Evolutionary conservation across 257 asterid species (phyloP), one percentile per base, ranked within the genome.

Genomic region (Datura wrightii): DNA sequence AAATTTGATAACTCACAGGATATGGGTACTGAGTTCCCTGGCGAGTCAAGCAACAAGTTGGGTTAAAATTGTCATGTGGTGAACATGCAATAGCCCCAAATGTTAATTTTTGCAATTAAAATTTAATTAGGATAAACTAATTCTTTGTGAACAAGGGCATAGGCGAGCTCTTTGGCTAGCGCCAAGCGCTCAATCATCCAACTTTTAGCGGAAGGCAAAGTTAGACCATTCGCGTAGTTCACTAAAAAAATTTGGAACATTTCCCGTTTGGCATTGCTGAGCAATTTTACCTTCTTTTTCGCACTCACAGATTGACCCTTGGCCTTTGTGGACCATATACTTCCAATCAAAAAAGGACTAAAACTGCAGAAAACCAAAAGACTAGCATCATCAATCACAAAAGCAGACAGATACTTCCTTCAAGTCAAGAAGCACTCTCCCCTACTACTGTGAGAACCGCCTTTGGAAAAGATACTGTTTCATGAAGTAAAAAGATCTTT

Each of bases 11-110:
- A 55, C 60, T 55, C 19, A 55, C 6, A 3, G 19, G 19, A 13
- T 55, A 15, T 55, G 60, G 60, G 19, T 15, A 55, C 60, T 14
- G 19, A 55, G 19, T 55, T 55, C 2, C 7, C 15, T 52, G 15
- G 55, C 10, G 95, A 94, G 91, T 91, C 95, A 0, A 91, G 91
- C 5, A 86, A 83, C 89, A 94, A 93, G 93, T 87, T 93, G 89
- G 89, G 85, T 7, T 91, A 90, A 9, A 52, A 52, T 52, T 52
- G 55, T 52, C 55, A 52, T 10, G 55, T 50, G 55, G 55, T 9
- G 15, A 11, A 50, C 55, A 50, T 50, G 55, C 2, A 3, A 15
- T 15, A 52, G 5, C 55, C 55, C 55, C 55, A 52, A 52, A 11
- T 10, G 55, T 10, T 52, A 10, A 10, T 52, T 52, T 52, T 9